A percentile compares a stretch with the other conserved stretches of the same genome.
phyloP scores from a whole-genome alignment of 257 asterid species.

The Anisodus acutangulus region DNA sequence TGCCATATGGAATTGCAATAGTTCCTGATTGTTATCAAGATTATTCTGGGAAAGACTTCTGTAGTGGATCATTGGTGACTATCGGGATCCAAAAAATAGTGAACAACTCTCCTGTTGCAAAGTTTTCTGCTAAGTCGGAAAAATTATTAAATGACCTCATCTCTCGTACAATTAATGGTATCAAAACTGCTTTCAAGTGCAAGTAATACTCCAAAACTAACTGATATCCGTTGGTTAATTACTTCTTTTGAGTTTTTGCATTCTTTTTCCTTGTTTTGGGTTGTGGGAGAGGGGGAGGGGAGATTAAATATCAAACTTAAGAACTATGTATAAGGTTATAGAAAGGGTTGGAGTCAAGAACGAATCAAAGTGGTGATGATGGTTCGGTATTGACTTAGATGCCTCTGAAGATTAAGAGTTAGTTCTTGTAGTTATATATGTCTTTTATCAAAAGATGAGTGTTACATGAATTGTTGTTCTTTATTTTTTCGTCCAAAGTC shows the following conservation, averaged over 20 bases:
- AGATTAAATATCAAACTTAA: neutral
- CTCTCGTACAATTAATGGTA: constrained; percentile 58
- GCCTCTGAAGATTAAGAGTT: constrained; percentile 19
- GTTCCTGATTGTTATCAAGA: constrained; percentile 56
- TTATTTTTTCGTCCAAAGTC: neutral
- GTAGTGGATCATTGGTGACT: constrained; percentile 64
- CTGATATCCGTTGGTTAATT: neutral
- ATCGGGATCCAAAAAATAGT: constrained; percentile 71
- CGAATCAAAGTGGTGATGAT: constrained; percentile 64
- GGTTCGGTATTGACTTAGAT: constrained; percentile 90
- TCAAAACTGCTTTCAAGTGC: constrained; percentile 55
- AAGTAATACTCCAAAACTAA: constrained; percentile 26
- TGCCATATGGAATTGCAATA: constrained; percentile 79
- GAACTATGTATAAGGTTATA: neutral
- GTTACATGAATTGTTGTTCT: neutral
- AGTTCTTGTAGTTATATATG: constrained; percentile 30
- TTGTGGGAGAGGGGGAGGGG: neutral
- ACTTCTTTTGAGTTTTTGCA: neutral
- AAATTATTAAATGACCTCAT: constrained; percentile 64
- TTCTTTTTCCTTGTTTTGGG: neutral
- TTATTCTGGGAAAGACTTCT: neutral
- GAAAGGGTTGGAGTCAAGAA: constrained; percentile 66
- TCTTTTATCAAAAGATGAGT: neutral
- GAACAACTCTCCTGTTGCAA: constrained; percentile 52
- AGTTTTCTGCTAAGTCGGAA: constrained; percentile 63